phyloP scores from a whole-genome alignment of 768 basidiomycete species.

The Leccinellum luteum region DNA sequence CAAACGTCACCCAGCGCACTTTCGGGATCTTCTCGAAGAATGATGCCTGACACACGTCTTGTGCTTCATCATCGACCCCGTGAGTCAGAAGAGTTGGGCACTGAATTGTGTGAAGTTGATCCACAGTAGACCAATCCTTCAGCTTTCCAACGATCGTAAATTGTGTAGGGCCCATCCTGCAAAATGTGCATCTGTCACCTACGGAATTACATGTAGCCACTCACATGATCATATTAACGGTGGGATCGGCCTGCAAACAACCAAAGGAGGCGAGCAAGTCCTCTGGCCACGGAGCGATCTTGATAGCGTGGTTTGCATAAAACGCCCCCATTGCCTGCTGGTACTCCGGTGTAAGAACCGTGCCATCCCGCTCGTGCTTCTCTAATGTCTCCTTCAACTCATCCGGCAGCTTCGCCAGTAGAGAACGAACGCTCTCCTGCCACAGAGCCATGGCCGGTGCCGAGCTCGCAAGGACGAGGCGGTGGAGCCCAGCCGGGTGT shows the following conservation, averaged over 20 bases:
- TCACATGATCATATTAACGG: background rate
- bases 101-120: background rate
- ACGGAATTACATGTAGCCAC: no score
- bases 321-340: background rate
- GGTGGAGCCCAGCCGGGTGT: background rate
- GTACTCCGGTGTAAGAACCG: background rate
- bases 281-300: background rate
- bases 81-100: background rate
- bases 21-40: background rate
- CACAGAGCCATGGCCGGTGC: background rate
- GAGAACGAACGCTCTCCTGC: background rate
- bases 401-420: background rate
- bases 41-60: background rate
- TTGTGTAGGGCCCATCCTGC: background rate
- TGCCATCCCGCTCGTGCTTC: background rate
- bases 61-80: background rate
- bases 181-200: background rate
- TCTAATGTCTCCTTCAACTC: background rate
- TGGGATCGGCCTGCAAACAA: background rate
- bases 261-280: background rate
- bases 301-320: background rate
- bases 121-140: background rate
- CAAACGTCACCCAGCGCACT: background rate
- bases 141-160: background rate
- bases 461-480: background rate